Conservation (phyloP, 805 yeast genomes). For the Danielozyma ontarioensis region DNA sequence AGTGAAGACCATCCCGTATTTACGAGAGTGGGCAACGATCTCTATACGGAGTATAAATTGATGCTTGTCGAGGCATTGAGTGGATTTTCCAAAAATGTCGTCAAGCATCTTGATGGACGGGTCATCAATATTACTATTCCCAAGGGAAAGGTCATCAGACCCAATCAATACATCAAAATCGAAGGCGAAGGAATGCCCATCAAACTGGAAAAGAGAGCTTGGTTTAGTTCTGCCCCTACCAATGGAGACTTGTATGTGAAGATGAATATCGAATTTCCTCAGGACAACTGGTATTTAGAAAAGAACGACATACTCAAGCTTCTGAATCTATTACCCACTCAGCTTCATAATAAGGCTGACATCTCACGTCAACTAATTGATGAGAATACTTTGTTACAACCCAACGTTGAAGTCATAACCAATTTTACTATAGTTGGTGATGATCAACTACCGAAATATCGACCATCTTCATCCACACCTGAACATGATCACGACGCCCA, state of each 20-base stretch:
- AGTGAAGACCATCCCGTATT: slow-evolving; percentile 47
- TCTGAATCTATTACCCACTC: slow-evolving; percentile 49
- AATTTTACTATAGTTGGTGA: slow-evolving; percentile 25
- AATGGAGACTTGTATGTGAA: slow-evolving; percentile 70
- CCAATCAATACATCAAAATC: slow-evolving; percentile 63
- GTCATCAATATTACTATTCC: slow-evolving; percentile 60
- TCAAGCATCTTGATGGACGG: slow-evolving; percentile 78
- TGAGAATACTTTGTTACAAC: slow-evolving; percentile 25
- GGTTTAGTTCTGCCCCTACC: slow-evolving; percentile 25
- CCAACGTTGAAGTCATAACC: slow-evolving; percentile 32
- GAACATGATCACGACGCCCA: slow-evolving; percentile 9
- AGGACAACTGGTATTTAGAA: slow-evolving; percentile 80
- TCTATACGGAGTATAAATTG: slow-evolving; percentile 55
- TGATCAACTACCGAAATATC: slow-evolving; percentile 27
- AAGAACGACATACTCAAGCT: slow-evolving; percentile 55
- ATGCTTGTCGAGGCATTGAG: slow-evolving; percentile 78
- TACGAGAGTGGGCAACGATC: slow-evolving; percentile 55
- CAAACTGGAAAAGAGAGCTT: slow-evolving; percentile 16
- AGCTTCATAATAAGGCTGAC: slow-evolving; percentile 18
- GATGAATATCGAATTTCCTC: slow-evolving; percentile 75
- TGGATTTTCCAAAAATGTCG: slow-evolving; percentile 65
- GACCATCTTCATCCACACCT: slow-evolving; percentile 8
- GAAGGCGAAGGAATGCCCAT: slow-evolving; percentile 83
- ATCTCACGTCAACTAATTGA: slow-evolving; percentile 19
- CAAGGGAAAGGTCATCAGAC: slow-evolving; percentile 74